Evolutionary conservation across 108 stramenopile species (phyloP), one percentile per base, ranked within the genome.

Genomic region (Licmophora abbreviata): DNA sequence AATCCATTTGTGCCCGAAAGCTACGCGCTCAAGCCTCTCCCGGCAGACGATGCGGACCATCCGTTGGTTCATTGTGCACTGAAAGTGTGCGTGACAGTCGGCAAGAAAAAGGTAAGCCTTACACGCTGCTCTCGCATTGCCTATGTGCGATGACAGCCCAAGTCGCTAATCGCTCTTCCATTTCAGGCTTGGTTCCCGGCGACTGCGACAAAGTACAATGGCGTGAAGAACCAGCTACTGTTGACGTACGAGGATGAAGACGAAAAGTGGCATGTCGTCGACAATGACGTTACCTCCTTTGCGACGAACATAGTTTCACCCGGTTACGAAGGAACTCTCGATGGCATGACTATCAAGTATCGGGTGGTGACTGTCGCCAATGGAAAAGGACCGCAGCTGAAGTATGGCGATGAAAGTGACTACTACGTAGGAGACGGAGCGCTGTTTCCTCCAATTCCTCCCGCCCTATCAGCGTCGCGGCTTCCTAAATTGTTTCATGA

Each of bases 371-470:
- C 84, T 6, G 44, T 90, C 18, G 74, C 81, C 0, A 61, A 81
- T 9, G 88, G 84, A 12, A 73, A 77, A 44, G 67, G 76, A 22
- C 68, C 74, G 0, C 63, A 68, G 20, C 47, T 80, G 12, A 68
- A 68, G 29, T 83, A 79, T 62, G 84, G 81, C 1, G 88, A 83
- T 60, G 81, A 79, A 34, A 83, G 70, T 46, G 88, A 85, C 46
- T 70, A 58, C 28, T 74, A 81, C 62, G 81, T 78, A 18, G 78
- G 77, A 51, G 71, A 73, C 54, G 72, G 76, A 18, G 5, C 17
- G 12, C 48, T 49, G 5, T 78, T 91, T 46, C 89, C 89, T 17
- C 64, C 83, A 7, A 80, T 91, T 25, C 85, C 83, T 11, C 89
- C 89, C 21, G 48, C 78, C 6, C 38, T 59, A 26, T 62, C 73